A percentile compares a stretch with the other conserved stretches of the same genome.
phyloP scores from a whole-genome alignment of 2,329 filamentous ascomycete genomes.

The Emericellopsis atlantica region DNA sequence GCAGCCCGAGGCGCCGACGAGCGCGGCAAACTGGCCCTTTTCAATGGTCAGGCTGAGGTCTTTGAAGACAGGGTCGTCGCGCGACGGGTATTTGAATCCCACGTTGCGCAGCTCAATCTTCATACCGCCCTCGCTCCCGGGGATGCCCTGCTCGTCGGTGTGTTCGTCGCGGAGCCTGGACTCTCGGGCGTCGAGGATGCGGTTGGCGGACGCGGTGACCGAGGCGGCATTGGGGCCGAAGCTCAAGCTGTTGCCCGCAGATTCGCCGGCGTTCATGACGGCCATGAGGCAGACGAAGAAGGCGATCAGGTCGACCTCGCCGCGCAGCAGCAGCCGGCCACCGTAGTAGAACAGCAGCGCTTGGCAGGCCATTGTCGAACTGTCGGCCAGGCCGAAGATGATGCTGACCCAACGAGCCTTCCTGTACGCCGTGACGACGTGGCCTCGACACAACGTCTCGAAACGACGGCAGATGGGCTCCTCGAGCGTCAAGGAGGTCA shows the following conservation, averaged over 20 bases:
- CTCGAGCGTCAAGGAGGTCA: conserved; percentile 58
- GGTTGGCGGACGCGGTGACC: conserved; percentile 44
- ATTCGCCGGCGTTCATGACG: conserved; percentile 54
- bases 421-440: conserved; percentile 45
- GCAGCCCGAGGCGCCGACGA: conserved; percentile 59
- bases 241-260: conserved; percentile 53
- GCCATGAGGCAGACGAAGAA: conserved; percentile 53
- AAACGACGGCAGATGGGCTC: conserved; percentile 52
- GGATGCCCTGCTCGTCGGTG: conserved; percentile 30
- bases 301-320: conserved; percentile 30
- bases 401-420: conserved; percentile 51
- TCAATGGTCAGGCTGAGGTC: conserved; percentile 51
- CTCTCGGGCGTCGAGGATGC: conserved; percentile 40
- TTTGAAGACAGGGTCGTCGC: conserved; percentile 43
- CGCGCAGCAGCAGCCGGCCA: conserved; percentile 39
- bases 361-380: conserved; percentile 48
- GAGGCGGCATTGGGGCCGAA: conserved; percentile 54
- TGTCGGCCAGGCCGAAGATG: conserved; percentile 59
- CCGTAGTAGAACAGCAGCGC: conserved; percentile 58
- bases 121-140: conserved; percentile 31
- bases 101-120: conserved; percentile 43
- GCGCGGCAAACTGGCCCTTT: conserved; percentile 56
- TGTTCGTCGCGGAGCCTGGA: conserved; percentile 27
- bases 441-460: conserved; percentile 39
- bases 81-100: conserved; percentile 48